Percentiles rank a stretch among this genome's conserved stretches.
These are phyloP conservation scores for Mucor indicus DNA, from an alignment of 371 early-diverging fungal genomes.

Conservation along the genomic window DNA sequence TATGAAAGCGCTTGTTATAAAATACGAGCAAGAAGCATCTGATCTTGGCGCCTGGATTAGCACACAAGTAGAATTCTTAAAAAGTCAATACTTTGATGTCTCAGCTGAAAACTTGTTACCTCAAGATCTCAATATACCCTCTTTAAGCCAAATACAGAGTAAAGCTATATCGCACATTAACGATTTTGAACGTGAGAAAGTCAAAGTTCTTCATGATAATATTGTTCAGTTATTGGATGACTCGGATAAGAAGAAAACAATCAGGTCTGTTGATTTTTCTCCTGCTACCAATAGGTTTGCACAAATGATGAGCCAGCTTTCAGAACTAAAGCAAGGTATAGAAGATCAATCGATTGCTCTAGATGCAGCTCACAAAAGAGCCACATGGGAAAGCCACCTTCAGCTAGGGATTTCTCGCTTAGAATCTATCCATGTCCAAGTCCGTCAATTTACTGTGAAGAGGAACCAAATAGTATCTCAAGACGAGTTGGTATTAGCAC, in stretches of 20 bases:
- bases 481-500: conserved; percentile 17
- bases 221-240: conserved; percentile 28
- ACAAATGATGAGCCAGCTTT: conserved; percentile 28
- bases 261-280: conserved; percentile 26
- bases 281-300: conserved; percentile 26
- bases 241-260: conserved; percentile 21
- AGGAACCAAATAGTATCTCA: conserved; percentile 26
- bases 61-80: conserved; percentile 20
- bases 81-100: conserved; percentile 33
- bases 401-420: conserved; percentile 19
- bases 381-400: conserved; percentile 29
- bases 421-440: conserved; percentile 33
- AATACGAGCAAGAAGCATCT: conserved; percentile 30
- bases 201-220: conserved; percentile 34
- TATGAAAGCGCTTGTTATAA: conserved; percentile 19
- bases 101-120: conserved; percentile 29
- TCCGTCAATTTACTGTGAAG: conserved; percentile 24
- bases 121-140: conserved; percentile 9
- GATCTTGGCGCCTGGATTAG: conserved; percentile 34
- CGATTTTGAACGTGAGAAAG: conserved; percentile 26
- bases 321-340: conserved; percentile 28
- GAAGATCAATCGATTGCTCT: conserved; percentile 30
- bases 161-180: conserved; percentile 13
- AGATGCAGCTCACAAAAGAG: conserved; percentile 31
- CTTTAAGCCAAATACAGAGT: conserved; percentile 18